These are phyloP conservation scores for Lathyrus oleraceus DNA, from an alignment of 306 rosid species.

Conservation along the genomic window DNA sequence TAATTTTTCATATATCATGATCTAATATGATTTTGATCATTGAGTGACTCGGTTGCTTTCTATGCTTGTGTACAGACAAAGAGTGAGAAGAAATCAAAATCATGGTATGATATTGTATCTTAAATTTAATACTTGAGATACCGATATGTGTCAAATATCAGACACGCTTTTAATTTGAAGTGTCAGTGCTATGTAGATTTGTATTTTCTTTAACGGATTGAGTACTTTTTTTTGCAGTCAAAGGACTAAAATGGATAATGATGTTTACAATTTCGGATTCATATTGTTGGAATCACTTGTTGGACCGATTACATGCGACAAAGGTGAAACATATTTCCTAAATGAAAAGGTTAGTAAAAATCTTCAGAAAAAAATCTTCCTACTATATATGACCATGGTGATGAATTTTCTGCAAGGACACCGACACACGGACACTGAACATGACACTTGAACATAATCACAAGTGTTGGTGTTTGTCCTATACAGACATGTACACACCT, in stretches of 20 bases:
- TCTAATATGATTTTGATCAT: constrained; percentile 11
- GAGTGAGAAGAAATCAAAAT: constrained; percentile 52
- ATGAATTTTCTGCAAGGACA: background rate
- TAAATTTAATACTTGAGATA: background rate
- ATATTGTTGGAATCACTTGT: constrained; percentile 84
- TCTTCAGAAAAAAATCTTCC: background rate
- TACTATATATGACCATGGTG: background rate
- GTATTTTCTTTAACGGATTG: too few species aligned
- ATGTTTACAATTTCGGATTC: constrained; percentile 84
- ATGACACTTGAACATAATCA: too few species aligned
- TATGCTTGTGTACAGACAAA: constrained; percentile 53
- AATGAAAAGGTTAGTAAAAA: constrained; percentile 66
- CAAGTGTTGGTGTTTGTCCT: too few species aligned
- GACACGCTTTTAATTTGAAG: background rate
- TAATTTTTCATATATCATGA: background rate
- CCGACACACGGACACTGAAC: too few species aligned
- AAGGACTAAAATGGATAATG: constrained; percentile 56
- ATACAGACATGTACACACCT: too few species aligned
- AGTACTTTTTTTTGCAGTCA: constrained; percentile 42
- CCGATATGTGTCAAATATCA: background rate
- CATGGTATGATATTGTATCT: constrained; percentile 53
- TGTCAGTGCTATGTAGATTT: background rate
- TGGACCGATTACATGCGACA: constrained; percentile 65
- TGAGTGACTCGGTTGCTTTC: constrained; percentile 29
- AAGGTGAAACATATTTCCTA: constrained; percentile 64